Base-by-base conservation (phyloP, 2,329 filamentous ascomycete genomes). In the Pseudocercospora pini-densiflorae region DNA sequence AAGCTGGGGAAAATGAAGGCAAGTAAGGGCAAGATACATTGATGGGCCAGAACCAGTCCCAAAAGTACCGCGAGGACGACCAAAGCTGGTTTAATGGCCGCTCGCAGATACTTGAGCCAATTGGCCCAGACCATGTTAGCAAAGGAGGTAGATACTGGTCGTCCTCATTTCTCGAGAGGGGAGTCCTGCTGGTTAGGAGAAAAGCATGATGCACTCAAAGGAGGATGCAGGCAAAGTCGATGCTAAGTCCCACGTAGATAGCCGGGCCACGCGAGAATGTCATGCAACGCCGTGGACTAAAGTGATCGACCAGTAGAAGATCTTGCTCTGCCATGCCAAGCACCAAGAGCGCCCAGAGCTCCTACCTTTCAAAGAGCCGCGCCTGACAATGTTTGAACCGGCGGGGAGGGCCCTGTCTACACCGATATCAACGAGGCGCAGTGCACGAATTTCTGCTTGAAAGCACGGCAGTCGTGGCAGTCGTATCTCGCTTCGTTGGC, bases 1-100 rank as follows among this genome's bases (percentile, higher is more conserved):
- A 76, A 59, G 14, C 57, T 61, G 6, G 76, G 76, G n/a, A 73
- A 65, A 36, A 75, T 45, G 61, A 71, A 74, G 24, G 72, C 74
- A 27, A 77, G 53, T 24, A 77, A 57, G 3, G 76, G 76, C 5
- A 77, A 66, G n/a, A 77, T 24, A 14, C 69, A 66, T 51, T 74
- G 74, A 53, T 76, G 73, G 6, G 73, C 49, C 5, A 75, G 31
- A 19, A 73, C 62, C 33, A 76, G 62, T 21, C 60, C 40, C 24
- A 65, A 19, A 10, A 71, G 61, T n/a, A 65, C 59, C 16, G 59
- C 53, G 29, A 62, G 27, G 31, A 45, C 43, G 19, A 67, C 45
- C 45, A 62, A 45, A 8, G 36, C 12, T 45, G 57, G 59, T 49
- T 67, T 70, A n/a, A 66, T 23, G 16, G 63, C 66, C 36, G 54